These are phyloP conservation scores for Leccinum subspadiceum DNA, from an alignment of 1,284 basidiomycete species.

Conservation along the genomic window DNA sequence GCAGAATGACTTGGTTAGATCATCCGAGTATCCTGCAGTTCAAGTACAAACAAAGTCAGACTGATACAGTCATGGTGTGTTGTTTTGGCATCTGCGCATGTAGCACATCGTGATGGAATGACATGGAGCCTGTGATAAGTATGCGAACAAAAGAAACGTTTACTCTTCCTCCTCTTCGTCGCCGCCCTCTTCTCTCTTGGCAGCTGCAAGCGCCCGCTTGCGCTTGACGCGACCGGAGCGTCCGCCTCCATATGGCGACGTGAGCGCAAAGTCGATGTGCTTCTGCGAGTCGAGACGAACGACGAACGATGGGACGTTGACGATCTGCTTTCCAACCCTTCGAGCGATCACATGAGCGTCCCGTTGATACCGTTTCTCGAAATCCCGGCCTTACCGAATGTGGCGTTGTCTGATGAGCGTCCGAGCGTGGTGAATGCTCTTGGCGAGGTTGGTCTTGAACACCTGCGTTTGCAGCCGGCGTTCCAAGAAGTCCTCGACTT, in stretches of 20 bases:
- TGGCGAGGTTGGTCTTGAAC: conserved; percentile 98
- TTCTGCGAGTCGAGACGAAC: conserved; percentile 97
- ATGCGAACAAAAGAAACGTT: conserved; percentile 24
- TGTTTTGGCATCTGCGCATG: conserved; percentile 33
- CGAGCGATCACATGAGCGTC: not conserved
- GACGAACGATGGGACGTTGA: conserved; percentile 99
- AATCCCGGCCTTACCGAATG: conserved; percentile 66
- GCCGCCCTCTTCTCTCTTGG: conserved; percentile 87
- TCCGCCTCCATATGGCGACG: conserved; percentile 96
- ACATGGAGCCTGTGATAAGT: conserved; percentile 28
- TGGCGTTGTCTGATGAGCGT: conserved; percentile 97
- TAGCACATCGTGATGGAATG: conserved; percentile 29
- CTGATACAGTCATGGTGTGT: conserved; percentile 14
- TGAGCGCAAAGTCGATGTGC: conserved; percentile 99
- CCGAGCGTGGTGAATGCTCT: conserved; percentile 98
- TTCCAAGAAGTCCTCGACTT: conserved; percentile 99
- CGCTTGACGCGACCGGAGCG: conserved; percentile 98
- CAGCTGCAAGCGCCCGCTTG: conserved; percentile 94
- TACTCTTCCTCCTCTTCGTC: conserved; percentile 92
- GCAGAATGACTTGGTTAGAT: not conserved
- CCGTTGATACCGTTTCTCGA: not conserved
- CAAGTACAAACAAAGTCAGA: not conserved
- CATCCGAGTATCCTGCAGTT: not conserved
- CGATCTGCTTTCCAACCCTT: conserved; percentile 98
- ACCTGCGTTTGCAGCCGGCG: conserved; percentile 98